Conservation (phyloP, 805 yeast species). For the Citeromyces matritensis region DNA sequence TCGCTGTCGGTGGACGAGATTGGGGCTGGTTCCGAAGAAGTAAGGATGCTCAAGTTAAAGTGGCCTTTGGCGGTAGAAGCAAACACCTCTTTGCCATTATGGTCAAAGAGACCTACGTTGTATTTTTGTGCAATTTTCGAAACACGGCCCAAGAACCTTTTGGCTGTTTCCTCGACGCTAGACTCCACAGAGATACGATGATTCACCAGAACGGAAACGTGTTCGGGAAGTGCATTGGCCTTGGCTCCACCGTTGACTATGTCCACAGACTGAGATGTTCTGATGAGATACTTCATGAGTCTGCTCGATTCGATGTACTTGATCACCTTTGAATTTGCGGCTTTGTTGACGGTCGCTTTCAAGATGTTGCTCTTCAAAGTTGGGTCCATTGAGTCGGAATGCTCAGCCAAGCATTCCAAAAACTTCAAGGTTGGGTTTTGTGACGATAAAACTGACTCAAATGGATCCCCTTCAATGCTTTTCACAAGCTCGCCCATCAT, state of each 20-base stretch:
- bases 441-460: constrained; percentile 24
- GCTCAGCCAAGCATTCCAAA: constrained; percentile 47
- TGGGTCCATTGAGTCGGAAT: constrained; percentile 16
- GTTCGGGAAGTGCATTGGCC: constrained; percentile 61
- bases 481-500: constrained; percentile 41
- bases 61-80: constrained; percentile 21
- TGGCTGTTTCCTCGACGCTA: constrained; percentile 23
- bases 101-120: constrained; percentile 27
- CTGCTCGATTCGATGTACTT: constrained; percentile 10
- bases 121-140: constrained; percentile 26
- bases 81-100: constrained; percentile 11
- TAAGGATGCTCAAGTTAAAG: constrained; percentile 12
- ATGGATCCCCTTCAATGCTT: constrained; percentile 39
- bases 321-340: constrained; percentile 19
- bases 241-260: constrained; percentile 57
- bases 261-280: constrained; percentile 54
- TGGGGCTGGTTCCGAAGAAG: constrained; percentile 19
- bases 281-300: constrained; percentile 21
- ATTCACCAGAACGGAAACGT: constrained; percentile 33
- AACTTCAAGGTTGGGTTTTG: constrained; percentile 42
- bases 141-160: constrained; percentile 20
- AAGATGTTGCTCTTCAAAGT: constrained; percentile 13
- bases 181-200: constrained; percentile 49
- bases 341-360: constrained; percentile 17
- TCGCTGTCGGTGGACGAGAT: constrained; percentile 17